Percentiles rank a stretch among this genome's conserved stretches.
phyloP scores from a whole-genome alignment of 495 filamentous ascomycete genomes.

The Durotheca rogersii region DNA sequence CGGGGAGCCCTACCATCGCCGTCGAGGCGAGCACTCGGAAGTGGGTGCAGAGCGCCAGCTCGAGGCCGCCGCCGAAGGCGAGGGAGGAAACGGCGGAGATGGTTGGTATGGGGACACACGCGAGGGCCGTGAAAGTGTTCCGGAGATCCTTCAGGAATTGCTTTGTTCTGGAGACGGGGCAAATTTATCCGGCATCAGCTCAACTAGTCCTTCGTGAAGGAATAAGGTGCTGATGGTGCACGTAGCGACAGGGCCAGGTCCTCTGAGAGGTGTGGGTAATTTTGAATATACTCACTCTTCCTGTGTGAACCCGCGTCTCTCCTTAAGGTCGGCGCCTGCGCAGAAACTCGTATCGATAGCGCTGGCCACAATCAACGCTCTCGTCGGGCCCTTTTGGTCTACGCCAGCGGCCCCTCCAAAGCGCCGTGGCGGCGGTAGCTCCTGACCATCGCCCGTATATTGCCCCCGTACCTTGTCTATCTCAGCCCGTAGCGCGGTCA shows the following conservation, averaged over 20 bases:
- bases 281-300: slow-evolving; percentile 66
- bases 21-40: slow-evolving; percentile 78
- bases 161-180: slow-evolving; percentile 63
- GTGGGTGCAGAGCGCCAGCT: slow-evolving; percentile 82
- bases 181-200: no score
- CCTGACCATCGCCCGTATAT: slow-evolving; percentile 54
- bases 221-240: no score
- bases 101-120: slow-evolving; percentile 78
- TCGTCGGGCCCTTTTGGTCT: slow-evolving; percentile 55
- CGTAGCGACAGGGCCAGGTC: no score
- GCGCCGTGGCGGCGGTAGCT: slow-evolving; percentile 36
- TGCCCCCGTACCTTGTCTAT: slow-evolving; percentile 68
- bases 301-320: slow-evolving; percentile 69
- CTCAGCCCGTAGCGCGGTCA: slow-evolving; percentile 67
- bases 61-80: slow-evolving; percentile 89
- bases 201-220: no score
- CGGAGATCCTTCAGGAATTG: slow-evolving; percentile 77
- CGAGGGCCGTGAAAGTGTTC: slow-evolving; percentile 64
- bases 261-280: no score
- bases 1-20: slow-evolving; percentile 77
- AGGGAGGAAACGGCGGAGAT: slow-evolving; percentile 77
- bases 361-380: slow-evolving; percentile 76
- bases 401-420: slow-evolving; percentile 45
- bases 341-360: slow-evolving; percentile 82
- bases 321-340: slow-evolving; percentile 92